Percentiles rank a stretch among this genome's conserved stretches.
Conservation (phyloP, 129 eudicot genomes). For the Artemisia annua region DNA sequence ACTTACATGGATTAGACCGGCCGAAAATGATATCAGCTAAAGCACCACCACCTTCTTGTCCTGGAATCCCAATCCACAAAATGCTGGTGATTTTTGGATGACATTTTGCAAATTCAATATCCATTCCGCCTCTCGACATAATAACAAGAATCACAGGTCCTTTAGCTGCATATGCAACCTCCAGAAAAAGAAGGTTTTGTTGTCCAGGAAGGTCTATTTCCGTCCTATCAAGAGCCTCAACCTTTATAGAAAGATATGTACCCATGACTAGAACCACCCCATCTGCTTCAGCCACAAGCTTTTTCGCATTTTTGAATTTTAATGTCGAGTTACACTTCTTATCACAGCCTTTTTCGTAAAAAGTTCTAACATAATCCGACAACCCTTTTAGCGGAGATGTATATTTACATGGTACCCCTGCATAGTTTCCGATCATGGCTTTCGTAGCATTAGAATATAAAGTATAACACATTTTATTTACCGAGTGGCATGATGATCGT, state of each 20-base stretch:
- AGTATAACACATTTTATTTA: constrained; percentile 4
- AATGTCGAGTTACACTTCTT: constrained; percentile 21
- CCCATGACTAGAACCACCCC: constrained; percentile 37
- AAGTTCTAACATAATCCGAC: constrained; percentile 16
- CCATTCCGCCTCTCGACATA: constrained; percentile 40
- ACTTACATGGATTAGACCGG: constrained; percentile 32
- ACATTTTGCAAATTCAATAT: constrained; percentile 27
- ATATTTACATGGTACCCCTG: constrained; percentile 43
- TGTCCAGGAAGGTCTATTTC: constrained; percentile 34
- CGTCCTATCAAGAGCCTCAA: constrained; percentile 32
- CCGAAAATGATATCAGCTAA: constrained; percentile 40
- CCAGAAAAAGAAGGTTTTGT: constrained; percentile 22
- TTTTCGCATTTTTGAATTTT: constrained; percentile 4
- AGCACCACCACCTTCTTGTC: constrained; percentile 43
- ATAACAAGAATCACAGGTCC: constrained; percentile 43
- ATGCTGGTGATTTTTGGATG: constrained; percentile 28
- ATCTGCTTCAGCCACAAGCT: constrained; percentile 23
- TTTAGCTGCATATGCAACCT: constrained; percentile 34
- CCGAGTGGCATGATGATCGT: constrained; percentile 17
- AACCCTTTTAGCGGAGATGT: constrained; percentile 32
- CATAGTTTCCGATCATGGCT: constrained; percentile 53
- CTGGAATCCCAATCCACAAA: constrained; percentile 42
- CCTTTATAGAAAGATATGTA: constrained; percentile 26
- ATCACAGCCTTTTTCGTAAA: constrained; percentile 28
- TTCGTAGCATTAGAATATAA: constrained; percentile 37